Evolutionary conservation across 257 asterid species (phyloP).

Genomic region (Solanum piurae): DNA sequence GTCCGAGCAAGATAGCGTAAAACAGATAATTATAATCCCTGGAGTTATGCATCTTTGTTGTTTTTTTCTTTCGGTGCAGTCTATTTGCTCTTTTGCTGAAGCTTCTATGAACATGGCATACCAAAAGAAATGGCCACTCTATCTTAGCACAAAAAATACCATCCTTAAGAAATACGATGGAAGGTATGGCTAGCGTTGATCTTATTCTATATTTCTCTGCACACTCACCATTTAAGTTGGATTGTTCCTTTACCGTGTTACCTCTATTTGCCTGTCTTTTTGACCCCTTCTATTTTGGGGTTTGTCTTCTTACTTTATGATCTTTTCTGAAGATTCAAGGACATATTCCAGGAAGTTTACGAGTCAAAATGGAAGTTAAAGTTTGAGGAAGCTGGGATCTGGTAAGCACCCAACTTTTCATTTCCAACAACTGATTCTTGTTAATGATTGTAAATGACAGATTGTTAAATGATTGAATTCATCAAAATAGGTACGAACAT

Average conservation of each 20-base stretch:
- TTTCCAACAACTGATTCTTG: not conserved
- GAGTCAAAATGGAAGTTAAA: constrained; percentile 79
- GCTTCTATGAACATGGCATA: constrained; percentile 90
- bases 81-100: constrained; percentile 78
- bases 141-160: constrained; percentile 97
- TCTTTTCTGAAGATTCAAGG: constrained; percentile 70
- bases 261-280: not conserved
- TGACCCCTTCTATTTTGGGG: not conserved
- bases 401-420: constrained; percentile 33
- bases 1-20: not conserved
- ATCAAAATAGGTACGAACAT: constrained; percentile 73
- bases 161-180: constrained; percentile 97
- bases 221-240: not conserved
- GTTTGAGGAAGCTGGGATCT: constrained; percentile 82
- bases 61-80: constrained; percentile 31
- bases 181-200: constrained; percentile 32
- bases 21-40: not conserved
- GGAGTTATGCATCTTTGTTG: not conserved
- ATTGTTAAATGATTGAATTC: not conserved
- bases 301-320: not conserved
- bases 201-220: not conserved
- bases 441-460: not conserved
- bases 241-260: not conserved
- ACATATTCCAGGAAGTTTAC: constrained; percentile 91
- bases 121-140: constrained; percentile 94